phyloP scores from a whole-genome alignment of 2,329 filamentous ascomycete genomes.

The Tolypocladium capitatum region DNA sequence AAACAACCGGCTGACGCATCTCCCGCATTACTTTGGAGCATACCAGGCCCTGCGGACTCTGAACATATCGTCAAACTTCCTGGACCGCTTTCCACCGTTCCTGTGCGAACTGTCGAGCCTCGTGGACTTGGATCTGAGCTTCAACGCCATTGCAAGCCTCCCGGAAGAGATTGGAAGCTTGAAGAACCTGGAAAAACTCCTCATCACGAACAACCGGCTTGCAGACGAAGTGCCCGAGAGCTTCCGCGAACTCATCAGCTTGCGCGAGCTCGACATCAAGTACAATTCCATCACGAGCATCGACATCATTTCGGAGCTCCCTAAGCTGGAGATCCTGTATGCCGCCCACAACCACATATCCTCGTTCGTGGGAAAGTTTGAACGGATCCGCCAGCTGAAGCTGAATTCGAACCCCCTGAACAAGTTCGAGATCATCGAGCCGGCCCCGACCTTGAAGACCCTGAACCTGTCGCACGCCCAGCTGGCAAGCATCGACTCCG shows the following conservation, averaged over 20 bases:
- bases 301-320: constrained; percentile 71
- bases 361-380: constrained; percentile 79
- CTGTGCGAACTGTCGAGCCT: constrained; percentile 70
- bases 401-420: constrained; percentile 94
- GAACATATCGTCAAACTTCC: constrained; percentile 87
- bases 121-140: constrained; percentile 90
- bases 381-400: constrained; percentile 69
- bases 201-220: constrained; percentile 91
- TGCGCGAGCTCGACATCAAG: constrained; percentile 87
- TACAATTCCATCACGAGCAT: constrained; percentile 87
- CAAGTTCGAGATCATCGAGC: constrained; percentile 69
- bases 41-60: constrained; percentile 71
- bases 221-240: constrained; percentile 59
- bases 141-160: constrained; percentile 74
- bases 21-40: constrained; percentile 71
- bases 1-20: constrained; percentile 72
- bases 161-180: constrained; percentile 69
- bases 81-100: constrained; percentile 74
- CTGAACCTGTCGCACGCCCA: constrained; percentile 88
- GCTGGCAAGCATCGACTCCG: constrained; percentile 74
- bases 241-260: constrained; percentile 58
- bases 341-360: constrained; percentile 90
- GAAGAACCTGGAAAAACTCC: constrained; percentile 70
- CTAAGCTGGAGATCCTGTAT: constrained; percentile 74
- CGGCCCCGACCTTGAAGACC: constrained; percentile 69